Evolutionary conservation across 2,329 filamentous ascomycete species (phyloP).

Genomic region (Shiraia bambusicola): DNA sequence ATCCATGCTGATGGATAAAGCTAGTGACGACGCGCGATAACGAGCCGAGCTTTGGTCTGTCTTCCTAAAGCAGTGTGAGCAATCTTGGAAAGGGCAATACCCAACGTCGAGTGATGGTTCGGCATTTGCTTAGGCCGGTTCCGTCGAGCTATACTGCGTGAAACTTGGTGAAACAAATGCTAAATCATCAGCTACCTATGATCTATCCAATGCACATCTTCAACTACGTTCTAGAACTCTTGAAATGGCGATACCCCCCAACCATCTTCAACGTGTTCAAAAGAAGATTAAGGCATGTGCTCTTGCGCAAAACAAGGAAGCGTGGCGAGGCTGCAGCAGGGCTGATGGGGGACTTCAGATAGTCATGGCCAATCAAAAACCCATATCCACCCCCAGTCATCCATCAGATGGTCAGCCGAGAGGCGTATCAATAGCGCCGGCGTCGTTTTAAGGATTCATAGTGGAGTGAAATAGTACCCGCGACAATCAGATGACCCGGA

Average conservation of each 20-base stretch:
- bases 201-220: neutral
- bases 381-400: slow-evolving; percentile 8
- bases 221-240: neutral
- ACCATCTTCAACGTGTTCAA: neutral
- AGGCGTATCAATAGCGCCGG: slow-evolving; percentile 11
- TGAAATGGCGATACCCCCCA: slow-evolving; percentile 4
- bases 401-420: slow-evolving; percentile 27
- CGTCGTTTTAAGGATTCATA: slow-evolving; percentile 19
- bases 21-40: slow-evolving; percentile 1
- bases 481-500: slow-evolving; percentile 34
- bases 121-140: slow-evolving; percentile 1
- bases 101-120: neutral
- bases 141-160: neutral
- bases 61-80: neutral
- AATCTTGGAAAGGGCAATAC: neutral
- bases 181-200: neutral
- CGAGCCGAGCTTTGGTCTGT: neutral
- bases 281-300: slow-evolving; percentile 6
- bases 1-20: too few relatives aligned
- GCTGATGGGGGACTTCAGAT: slow-evolving; percentile 17
- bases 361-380: slow-evolving; percentile 27
- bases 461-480: slow-evolving; percentile 22
- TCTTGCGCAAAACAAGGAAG: slow-evolving; percentile 12
- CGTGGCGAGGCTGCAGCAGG: slow-evolving; percentile 29
- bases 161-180: neutral